phyloP scores from a whole-genome alignment of 352 stramenopile species.

The Phytophthora vignae region DNA sequence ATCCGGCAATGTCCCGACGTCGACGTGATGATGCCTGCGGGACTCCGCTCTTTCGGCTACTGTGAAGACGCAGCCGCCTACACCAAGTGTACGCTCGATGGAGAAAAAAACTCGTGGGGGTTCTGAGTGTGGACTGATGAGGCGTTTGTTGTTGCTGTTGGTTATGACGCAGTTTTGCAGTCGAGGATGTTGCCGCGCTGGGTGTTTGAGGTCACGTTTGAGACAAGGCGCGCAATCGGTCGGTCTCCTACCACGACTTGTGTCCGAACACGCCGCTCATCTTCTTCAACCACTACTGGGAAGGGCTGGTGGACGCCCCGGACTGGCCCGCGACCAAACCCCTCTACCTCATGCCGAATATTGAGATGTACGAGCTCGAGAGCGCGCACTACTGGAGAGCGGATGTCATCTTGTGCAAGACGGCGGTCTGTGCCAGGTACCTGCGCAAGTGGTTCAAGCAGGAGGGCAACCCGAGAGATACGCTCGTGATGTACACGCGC shows the following conservation, averaged over 20 bases:
- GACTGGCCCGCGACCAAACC: conserved; percentile 50
- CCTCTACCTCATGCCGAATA: conserved; percentile 64
- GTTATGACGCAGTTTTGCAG: conserved; percentile 42
- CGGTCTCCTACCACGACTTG: conserved; percentile 57
- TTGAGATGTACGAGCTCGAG: conserved; percentile 71
- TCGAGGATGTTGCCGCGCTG: conserved; percentile 53
- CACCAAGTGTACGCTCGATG: conserved; percentile 56
- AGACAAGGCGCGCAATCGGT: conserved; percentile 29
- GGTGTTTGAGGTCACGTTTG: conserved; percentile 45
- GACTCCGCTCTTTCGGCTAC: conserved; percentile 64
- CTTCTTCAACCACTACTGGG: conserved; percentile 74
- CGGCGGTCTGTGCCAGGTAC: conserved; percentile 45
- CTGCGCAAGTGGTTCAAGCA: conserved; percentile 62
- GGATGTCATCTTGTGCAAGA: conserved; percentile 66
- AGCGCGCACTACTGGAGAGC: conserved; percentile 50
- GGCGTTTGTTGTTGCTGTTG: conserved; percentile 1
- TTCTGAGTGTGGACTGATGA: too few species aligned
- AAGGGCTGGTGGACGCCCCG: conserved; percentile 32
- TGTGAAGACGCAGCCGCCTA: conserved; percentile 78
- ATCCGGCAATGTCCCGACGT: conserved; percentile 64
- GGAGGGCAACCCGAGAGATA: conserved; percentile 59
- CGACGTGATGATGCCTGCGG: conserved; percentile 65
- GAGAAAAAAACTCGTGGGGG: too few species aligned
- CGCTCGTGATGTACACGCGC: conserved; percentile 66
- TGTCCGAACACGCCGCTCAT: conserved; percentile 59